Percentiles rank a stretch among this genome's conserved stretches.
Conservation (phyloP, 768 basidiomycete genomes). For the Rhodotorula babjevae region DNA sequence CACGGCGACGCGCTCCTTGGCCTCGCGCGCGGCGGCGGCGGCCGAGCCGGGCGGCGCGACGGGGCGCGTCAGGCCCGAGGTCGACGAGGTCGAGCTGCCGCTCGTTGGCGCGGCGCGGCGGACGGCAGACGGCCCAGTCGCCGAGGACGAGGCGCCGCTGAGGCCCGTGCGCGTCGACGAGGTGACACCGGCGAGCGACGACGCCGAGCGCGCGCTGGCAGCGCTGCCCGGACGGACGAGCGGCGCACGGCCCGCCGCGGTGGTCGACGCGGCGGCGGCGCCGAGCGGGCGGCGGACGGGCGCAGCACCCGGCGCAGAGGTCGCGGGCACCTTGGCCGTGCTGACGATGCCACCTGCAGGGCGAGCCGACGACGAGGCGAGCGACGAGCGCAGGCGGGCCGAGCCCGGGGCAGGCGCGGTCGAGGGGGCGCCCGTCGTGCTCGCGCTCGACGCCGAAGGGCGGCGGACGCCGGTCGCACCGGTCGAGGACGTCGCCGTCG, state of each 20-base stretch:
- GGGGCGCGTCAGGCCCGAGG: not conserved
- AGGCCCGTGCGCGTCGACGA: not conserved
- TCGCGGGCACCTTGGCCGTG: not conserved
- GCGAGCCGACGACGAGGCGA: not conserved
- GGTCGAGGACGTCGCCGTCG: not conserved
- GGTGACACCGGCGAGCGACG: not conserved
- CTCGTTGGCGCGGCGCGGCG: no score
- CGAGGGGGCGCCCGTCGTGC: no score
- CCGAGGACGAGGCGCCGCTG: not conserved
- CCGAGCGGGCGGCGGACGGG: not conserved
- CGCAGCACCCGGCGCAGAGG: not conserved
- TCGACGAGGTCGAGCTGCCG: not conserved
- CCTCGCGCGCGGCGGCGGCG: not conserved
- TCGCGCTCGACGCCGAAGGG: not conserved
- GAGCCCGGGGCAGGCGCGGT: not conserved
- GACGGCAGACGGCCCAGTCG: not conserved
- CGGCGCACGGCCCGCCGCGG: not conserved
- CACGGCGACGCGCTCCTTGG: not conserved
- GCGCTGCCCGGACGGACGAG: no score
- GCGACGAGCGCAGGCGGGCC: constrained; percentile 2
- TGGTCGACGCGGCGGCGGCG: not conserved
- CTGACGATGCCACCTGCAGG: not conserved
- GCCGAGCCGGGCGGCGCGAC: not conserved
- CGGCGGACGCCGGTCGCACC: not conserved
- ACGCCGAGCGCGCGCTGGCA: not conserved